A percentile compares a stretch with the other conserved stretches of the same genome.
phyloP scores from a whole-genome alignment of 768 basidiomycete genomes.

The Kwoniella sp. region DNA sequence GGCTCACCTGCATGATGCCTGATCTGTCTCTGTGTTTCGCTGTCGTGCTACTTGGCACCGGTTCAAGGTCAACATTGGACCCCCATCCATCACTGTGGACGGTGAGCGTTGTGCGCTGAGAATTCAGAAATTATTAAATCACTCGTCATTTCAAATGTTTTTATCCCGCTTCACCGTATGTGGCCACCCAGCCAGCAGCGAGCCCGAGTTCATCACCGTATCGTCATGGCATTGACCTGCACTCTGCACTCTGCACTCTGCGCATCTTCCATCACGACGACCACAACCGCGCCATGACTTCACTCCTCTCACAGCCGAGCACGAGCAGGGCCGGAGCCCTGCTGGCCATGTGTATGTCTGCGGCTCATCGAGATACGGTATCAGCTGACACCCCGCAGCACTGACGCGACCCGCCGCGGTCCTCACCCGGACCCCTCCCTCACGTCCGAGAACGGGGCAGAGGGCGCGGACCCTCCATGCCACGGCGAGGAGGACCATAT shows the following conservation, averaged over 20 bases:
- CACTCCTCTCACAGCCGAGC: constrained; percentile 19
- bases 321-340: constrained; percentile 34
- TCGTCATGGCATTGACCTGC: too few relatives aligned
- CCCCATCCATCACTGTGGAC: constrained; percentile 2
- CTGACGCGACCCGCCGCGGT: constrained; percentile 10
- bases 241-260: too few relatives aligned
- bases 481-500: constrained; percentile 3
- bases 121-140: constrained; percentile 8
- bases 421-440: background rate
- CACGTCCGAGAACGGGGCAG: too few relatives aligned
- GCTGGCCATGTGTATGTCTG: constrained; percentile 24
- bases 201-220: too few relatives aligned
- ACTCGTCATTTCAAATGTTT: constrained; percentile 4
- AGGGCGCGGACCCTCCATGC: constrained; percentile 17
- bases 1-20: constrained; percentile 42
- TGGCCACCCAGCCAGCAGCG: background rate
- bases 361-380: background rate
- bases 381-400: constrained; percentile 4
- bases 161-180: background rate
- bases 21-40: background rate
- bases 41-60: background rate
- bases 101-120: background rate
- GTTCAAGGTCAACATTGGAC: constrained; percentile 1
- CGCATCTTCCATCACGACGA: too few relatives aligned
- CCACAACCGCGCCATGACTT: constrained; percentile 7